Evolutionary conservation across 2,329 filamentous ascomycete genomes (phyloP).

Genomic region (Diaporthe ilicicola): DNA sequence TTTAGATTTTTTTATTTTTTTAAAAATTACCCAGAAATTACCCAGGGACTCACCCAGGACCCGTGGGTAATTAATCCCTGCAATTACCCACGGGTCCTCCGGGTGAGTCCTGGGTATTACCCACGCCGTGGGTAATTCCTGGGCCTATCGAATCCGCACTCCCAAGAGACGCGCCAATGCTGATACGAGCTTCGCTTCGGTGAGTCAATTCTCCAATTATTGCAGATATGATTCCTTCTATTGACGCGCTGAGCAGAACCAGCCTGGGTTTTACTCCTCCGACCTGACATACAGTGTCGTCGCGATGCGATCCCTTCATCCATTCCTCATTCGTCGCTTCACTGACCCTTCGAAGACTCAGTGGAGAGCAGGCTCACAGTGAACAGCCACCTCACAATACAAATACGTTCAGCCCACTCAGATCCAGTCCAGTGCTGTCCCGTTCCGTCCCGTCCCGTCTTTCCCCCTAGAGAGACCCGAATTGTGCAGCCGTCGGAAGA

Average conservation of each 20-base stretch:
- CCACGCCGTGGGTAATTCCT: too few relatives aligned
- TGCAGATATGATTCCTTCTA: neutral
- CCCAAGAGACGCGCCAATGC: neutral
- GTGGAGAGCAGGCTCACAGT: neutral
- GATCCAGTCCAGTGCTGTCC: too few relatives aligned
- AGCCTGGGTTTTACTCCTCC: neutral
- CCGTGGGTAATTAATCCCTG: too few relatives aligned
- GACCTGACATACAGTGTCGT: neutral
- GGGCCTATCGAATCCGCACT: too few relatives aligned
- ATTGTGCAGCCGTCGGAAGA: neutral
- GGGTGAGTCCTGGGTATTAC: too few relatives aligned
- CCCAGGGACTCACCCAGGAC: too few relatives aligned
- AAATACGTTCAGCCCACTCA: too few relatives aligned
- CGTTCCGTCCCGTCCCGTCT: too few relatives aligned
- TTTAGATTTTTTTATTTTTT: too few relatives aligned
- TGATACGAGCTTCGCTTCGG: conserved; percentile 10
- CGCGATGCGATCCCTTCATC: neutral
- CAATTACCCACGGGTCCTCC: too few relatives aligned
- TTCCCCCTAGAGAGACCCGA: neutral
- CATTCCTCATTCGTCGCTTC: neutral
- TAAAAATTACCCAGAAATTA: too few relatives aligned
- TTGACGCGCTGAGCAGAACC: neutral
- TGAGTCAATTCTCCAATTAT: neutral
- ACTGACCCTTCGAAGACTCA: neutral
- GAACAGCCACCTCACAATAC: neutral